Evolutionary conservation across 352 stramenopile species (phyloP), one percentile per base, ranked within the genome.

Genomic region (Phytophthora uliginosa): DNA sequence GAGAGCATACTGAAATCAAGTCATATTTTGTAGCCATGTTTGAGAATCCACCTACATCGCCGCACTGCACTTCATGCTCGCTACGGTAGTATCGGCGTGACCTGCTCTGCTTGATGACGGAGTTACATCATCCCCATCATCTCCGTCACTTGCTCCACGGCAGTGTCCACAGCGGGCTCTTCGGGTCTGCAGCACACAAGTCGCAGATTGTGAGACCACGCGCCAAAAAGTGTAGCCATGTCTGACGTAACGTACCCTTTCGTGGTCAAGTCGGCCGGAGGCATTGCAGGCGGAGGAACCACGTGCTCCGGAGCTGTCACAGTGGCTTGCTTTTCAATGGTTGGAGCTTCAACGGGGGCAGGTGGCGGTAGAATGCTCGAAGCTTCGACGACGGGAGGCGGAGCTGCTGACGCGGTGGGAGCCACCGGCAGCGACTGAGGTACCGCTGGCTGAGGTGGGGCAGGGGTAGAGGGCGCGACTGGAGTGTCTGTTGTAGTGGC

Each of bases 101-200:
- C 8, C 17, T 24, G 40, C 40, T 36, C 48, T 36, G 20, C 7
- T 59, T 45, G 15, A 59, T 8, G 36, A 1, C 47, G 22, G 52
- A 7, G 10, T 70, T 66, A 82, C 59, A 79, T 68, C 59, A 82
- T 60, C 36, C 66, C 76, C 28, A 82, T 71, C 71, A 82, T 75
- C 40, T 82, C 75, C 50, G 71, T 72, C 22, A 82, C 67, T 62
- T 76, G 66, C 12, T 77, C 63, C 47, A 77, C 64, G 17, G 48
- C 60, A 20, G 60, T 28, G 48, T 79, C 71, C 36, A 59, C 63
- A 2, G 36, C 59, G 22, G 71, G 67, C 10, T 70, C 33, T 3
- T 75, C 62, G 1, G 38, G 28, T 48, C 75, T 82, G 38, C 38
- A 59, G 7, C 15, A 38, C 33, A 33, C 15, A 13, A 34, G 31